Base-by-base conservation (phyloP, 2,329 filamentous ascomycete genomes). In the Gnomoniopsis smithogilvyi region DNA sequence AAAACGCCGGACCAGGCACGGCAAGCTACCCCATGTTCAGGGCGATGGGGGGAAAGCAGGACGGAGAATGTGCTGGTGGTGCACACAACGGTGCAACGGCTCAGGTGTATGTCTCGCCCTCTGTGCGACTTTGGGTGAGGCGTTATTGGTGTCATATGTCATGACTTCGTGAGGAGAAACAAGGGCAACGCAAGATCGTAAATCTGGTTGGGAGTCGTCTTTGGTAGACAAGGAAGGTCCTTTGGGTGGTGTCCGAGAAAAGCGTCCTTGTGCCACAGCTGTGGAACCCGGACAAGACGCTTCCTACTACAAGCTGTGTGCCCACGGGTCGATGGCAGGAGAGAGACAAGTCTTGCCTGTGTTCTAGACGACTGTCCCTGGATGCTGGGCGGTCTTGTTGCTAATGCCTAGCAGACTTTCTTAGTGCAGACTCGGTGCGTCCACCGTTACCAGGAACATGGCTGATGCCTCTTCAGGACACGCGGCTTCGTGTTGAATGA, bases 271-370 rank as follows among this genome's bases (percentile, higher is more conserved):
- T 57, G 34, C 38, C 48, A 49, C 47, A n/a, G 50, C 46, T 45
- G 49, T 54, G 49, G 34, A 34, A 33, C 45, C 41, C 45, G 22
- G 49, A n/a, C 45, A 60, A 54, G 58, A 34, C 26, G 24, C 11
- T 2, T 49, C 19, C n/a, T 48, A 1, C 49, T 11, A 34, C 14
- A 36, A 33, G 48, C 10, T 17, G 48, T 50, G n/a, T 24, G 22
- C 24, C 22, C 15, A n/a, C 30, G 24, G 21, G 12, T 33, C n/a
- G 46, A 17, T 17, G 46, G 46, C 46, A 12, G 47, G 47, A 24
- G 47, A 26, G 47, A n/a, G 19, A 33, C 21, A 49, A 30, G 47
- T 49, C 47, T 26, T 49, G 22, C 45, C 22, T 47, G 22, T 26
- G 26, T 30, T 30, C 8, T 30, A 4, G 26, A 30, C 8, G 26